A percentile compares a stretch with the other conserved stretches of the same genome.
Evolutionary conservation across 495 filamentous ascomycete species (phyloP).

Genomic region (Endocarpon pusillum): DNA sequence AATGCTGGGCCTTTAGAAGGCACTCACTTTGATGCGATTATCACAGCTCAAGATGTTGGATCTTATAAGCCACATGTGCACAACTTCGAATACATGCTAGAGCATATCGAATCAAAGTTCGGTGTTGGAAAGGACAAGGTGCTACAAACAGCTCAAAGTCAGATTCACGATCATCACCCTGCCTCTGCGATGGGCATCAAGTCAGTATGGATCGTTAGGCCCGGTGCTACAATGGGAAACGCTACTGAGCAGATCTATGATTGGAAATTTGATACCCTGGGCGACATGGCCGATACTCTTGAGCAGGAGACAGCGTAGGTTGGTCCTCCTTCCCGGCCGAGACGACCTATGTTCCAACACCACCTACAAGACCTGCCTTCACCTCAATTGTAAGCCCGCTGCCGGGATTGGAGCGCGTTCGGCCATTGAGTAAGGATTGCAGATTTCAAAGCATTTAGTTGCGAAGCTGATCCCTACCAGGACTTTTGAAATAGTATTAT

Average conservation of each 20-base stretch:
- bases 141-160: constrained; percentile 51
- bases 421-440: too few relatives aligned
- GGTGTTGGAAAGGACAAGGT: constrained; percentile 36
- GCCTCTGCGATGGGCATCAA: constrained; percentile 41
- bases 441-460: too few relatives aligned
- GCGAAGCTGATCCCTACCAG: too few relatives aligned
- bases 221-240: constrained; percentile 27
- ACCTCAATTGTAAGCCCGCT: too few relatives aligned
- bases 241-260: constrained; percentile 28
- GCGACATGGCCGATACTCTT: constrained; percentile 55
- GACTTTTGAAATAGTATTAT: too few relatives aligned
- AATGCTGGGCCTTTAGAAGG: constrained; percentile 30
- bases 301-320: constrained; percentile 28
- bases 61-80: constrained; percentile 50
- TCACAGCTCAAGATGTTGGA: constrained; percentile 61
- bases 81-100: constrained; percentile 54
- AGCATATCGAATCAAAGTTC: constrained; percentile 34
- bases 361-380: too few relatives aligned
- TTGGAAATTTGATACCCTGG: constrained; percentile 47
- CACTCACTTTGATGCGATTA: constrained; percentile 44
- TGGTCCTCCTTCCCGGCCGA: too few relatives aligned
- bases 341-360: too few relatives aligned
- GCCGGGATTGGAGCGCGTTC: too few relatives aligned
- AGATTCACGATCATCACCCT: constrained; percentile 56
- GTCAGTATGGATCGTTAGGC: constrained; percentile 56